These are phyloP conservation scores for Chlorella vulgaris DNA, from an alignment of 139 green algal genomes.

Conservation along the genomic window DNA sequence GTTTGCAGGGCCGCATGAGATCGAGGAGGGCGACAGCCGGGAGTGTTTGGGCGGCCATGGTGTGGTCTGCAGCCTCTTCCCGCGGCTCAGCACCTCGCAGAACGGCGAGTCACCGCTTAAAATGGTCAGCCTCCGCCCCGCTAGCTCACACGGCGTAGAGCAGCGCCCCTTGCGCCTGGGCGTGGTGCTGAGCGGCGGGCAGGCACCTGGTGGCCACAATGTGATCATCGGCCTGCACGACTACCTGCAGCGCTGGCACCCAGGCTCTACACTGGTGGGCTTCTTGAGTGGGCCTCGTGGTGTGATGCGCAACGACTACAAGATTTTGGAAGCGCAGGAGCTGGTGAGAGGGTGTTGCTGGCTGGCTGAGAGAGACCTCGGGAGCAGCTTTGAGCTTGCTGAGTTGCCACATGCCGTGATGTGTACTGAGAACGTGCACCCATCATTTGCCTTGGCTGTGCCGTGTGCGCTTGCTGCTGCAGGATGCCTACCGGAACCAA, in stretches of 20 bases:
- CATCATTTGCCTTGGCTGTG: too few species aligned
- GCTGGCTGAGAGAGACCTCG: neutral
- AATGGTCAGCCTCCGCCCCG: slow-evolving; percentile 1
- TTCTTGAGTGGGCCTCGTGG: slow-evolving; percentile 50
- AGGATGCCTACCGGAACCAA: slow-evolving; percentile 36
- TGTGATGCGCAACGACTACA: slow-evolving; percentile 31
- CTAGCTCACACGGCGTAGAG: neutral
- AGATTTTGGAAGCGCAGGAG: slow-evolving; percentile 35
- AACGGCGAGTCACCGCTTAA: neutral
- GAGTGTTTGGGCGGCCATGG: slow-evolving; percentile 4
- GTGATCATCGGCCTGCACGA: slow-evolving; percentile 70
- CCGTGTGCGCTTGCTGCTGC: neutral
- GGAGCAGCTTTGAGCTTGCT: neutral
- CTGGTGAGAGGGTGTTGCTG: slow-evolving; percentile 11
- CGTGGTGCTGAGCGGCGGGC: slow-evolving; percentile 63
- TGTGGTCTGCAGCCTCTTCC: slow-evolving; percentile 37
- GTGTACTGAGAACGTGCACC: too few species aligned
- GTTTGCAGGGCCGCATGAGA: slow-evolving; percentile 17
- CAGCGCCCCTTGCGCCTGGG: slow-evolving; percentile 45
- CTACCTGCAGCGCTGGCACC: slow-evolving; percentile 42
- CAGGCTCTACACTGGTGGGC: slow-evolving; percentile 48
- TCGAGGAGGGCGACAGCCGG: slow-evolving; percentile 30
- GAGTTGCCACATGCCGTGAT: too few species aligned
- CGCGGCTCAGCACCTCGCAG: slow-evolving; percentile 22
- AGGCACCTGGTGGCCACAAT: slow-evolving; percentile 72